These are phyloP conservation scores for Amauroascus niger DNA, from an alignment of 2,329 filamentous ascomycete genomes.

Conservation along the genomic window DNA sequence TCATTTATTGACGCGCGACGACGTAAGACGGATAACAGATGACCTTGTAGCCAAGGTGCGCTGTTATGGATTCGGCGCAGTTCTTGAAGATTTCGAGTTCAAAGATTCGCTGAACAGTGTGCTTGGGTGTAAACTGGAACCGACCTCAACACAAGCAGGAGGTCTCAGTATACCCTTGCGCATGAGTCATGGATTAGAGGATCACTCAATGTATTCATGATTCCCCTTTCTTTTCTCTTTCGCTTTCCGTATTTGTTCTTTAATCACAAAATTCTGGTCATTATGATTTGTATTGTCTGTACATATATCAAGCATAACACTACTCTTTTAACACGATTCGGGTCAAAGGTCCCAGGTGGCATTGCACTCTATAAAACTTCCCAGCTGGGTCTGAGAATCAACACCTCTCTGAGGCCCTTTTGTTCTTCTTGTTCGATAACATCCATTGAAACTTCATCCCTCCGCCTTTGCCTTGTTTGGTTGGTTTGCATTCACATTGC, in stretches of 20 bases:
- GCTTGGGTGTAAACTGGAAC: slow-evolving; percentile 46
- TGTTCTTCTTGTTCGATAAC: too few relatives aligned
- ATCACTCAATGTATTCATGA: slow-evolving; percentile 16
- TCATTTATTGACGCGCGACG: slow-evolving; percentile 52
- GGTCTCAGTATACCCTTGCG: neutral
- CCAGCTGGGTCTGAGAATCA: too few relatives aligned
- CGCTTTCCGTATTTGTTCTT: neutral
- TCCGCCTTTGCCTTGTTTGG: neutral
- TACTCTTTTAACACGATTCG: neutral
- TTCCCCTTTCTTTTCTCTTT: neutral
- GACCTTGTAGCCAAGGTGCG: slow-evolving; percentile 71
- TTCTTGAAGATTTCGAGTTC: slow-evolving; percentile 57
- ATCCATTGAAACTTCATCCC: too few relatives aligned
- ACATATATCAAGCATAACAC: neutral
- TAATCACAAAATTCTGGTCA: neutral
- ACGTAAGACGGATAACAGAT: slow-evolving; percentile 62
- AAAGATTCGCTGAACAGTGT: slow-evolving; percentile 65
- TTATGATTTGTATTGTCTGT: neutral
- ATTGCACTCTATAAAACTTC: too few relatives aligned
- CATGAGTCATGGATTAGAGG: neutral
- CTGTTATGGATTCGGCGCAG: slow-evolving; percentile 76
- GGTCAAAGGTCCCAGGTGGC: neutral
- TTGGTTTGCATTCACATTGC: neutral
- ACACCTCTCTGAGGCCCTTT: too few relatives aligned
- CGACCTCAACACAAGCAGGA: neutral